These are phyloP conservation scores for Beauveria varroae DNA, from an alignment of 2,329 filamentous ascomycete species.

Conservation along the genomic window DNA sequence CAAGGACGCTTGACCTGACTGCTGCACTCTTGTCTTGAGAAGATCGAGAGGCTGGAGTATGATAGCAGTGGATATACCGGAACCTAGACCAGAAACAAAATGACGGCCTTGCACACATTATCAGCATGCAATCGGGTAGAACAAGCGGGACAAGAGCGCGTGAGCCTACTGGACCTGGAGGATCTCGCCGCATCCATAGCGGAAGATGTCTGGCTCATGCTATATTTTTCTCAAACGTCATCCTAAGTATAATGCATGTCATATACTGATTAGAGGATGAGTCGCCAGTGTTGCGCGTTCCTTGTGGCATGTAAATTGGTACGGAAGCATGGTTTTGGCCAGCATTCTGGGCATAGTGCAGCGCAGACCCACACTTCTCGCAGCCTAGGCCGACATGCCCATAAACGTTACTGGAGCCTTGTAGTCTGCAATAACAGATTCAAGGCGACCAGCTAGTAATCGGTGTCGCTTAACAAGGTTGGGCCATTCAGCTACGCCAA, in stretches of 20 bases:
- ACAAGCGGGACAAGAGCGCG: too few species aligned
- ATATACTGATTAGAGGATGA: background rate
- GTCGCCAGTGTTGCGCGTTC: background rate
- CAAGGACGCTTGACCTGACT: constrained; percentile 67
- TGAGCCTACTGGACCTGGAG: constrained; percentile 6
- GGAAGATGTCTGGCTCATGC: background rate
- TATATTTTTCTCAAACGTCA: background rate
- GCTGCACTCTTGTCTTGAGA: constrained; percentile 92
- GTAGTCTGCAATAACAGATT: constrained; percentile 56
- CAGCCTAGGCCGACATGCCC: constrained; percentile 6
- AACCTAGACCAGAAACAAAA: constrained; percentile 80
- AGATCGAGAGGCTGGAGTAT: constrained; percentile 93
- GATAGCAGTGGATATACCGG: constrained; percentile 79
- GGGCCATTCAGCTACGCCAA: constrained; percentile 66
- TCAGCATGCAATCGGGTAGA: background rate
- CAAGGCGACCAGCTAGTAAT: constrained; percentile 70
- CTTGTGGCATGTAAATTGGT: background rate
- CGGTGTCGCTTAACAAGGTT: constrained; percentile 84
- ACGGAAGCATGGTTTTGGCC: background rate
- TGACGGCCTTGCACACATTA: constrained; percentile 56
- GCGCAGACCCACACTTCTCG: background rate
- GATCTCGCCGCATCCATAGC: background rate
- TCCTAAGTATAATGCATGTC: background rate
- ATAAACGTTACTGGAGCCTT: constrained; percentile 14
- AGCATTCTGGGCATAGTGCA: background rate